A percentile compares a stretch with the other conserved stretches of the same genome.
Conservation (phyloP, 768 basidiomycete species). For the Termitomyces sp. region DNA sequence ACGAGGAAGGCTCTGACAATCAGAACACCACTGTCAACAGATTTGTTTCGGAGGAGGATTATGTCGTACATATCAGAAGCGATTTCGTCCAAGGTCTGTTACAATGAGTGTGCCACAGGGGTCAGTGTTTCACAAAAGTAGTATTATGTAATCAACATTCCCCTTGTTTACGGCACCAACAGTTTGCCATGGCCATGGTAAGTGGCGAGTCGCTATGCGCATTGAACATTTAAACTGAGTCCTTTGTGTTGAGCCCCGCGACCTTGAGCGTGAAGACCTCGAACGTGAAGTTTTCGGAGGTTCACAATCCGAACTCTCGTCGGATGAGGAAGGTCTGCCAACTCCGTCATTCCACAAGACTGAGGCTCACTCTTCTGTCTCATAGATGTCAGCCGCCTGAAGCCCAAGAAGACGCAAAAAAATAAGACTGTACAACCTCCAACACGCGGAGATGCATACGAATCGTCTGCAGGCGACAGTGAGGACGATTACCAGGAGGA, state of each 20-base stretch:
- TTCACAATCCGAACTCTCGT: slow-evolving; percentile 81
- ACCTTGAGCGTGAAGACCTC: slow-evolving; percentile 54
- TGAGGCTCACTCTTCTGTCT: not conserved
- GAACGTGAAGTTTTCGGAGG: slow-evolving; percentile 81
- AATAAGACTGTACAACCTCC: slow-evolving; percentile 30
- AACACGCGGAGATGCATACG: slow-evolving; percentile 54
- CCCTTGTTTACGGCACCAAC: not conserved
- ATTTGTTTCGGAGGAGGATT: no score
- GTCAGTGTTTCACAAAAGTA: no score
- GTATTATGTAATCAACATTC: slow-evolving; percentile 7
- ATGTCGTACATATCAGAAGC: no score
- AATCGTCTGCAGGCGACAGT: slow-evolving; percentile 42
- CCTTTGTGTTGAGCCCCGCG: slow-evolving; percentile 16
- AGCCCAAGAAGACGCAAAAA: slow-evolving; percentile 35
- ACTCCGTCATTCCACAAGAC: not conserved
- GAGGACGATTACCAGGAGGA: slow-evolving; percentile 53
- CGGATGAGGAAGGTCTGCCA: slow-evolving; percentile 58
- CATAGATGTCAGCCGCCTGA: slow-evolving; percentile 43
- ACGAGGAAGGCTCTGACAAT: no score
- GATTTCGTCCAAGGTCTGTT: no score
- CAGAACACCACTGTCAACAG: no score
- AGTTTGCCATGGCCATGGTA: slow-evolving; percentile 6
- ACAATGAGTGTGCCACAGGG: no score
- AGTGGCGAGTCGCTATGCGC: not conserved
- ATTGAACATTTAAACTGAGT: not conserved